A percentile compares a stretch with the other conserved stretches of the same genome.
Conservation (phyloP, 805 yeast species). For the Crinitomyces ghanaensis region DNA sequence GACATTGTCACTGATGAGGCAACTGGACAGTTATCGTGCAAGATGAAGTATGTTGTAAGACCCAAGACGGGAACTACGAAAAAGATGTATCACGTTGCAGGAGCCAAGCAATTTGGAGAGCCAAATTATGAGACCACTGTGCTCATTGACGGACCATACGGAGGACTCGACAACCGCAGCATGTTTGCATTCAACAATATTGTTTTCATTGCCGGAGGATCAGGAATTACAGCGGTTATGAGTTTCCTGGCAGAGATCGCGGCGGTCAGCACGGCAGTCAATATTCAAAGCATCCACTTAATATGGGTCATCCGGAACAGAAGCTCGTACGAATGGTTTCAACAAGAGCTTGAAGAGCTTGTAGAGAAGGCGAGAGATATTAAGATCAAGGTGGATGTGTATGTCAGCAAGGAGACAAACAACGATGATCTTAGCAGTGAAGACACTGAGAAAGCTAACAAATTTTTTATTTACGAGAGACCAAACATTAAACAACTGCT, state of each 20-base stretch:
- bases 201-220: conserved; percentile 33
- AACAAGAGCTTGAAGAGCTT: conserved; percentile 5
- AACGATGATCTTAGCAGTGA: background rate
- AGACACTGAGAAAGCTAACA: background rate
- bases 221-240: conserved; percentile 31
- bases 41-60: conserved; percentile 32
- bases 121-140: conserved; percentile 22
- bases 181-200: conserved; percentile 32
- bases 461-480: conserved; percentile 1
- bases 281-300: conserved; percentile 5
- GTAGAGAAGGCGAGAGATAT: conserved; percentile 2
- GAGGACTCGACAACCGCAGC: conserved; percentile 33
- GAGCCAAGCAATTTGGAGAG: conserved; percentile 3
- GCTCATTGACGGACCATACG: conserved; percentile 36
- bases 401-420: conserved; percentile 2
- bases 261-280: background rate
- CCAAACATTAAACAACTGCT: conserved; percentile 5
- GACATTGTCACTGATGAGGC: background rate
- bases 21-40: background rate
- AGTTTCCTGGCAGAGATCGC: conserved; percentile 9
- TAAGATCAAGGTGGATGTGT: conserved; percentile 3
- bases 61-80: conserved; percentile 12
- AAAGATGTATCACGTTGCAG: conserved; percentile 8
- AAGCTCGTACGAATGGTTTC: conserved; percentile 8
- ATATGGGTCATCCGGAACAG: conserved; percentile 11